Base-by-base conservation (phyloP, 768 basidiomycete species). In the Boletus reticulatus region DNA sequence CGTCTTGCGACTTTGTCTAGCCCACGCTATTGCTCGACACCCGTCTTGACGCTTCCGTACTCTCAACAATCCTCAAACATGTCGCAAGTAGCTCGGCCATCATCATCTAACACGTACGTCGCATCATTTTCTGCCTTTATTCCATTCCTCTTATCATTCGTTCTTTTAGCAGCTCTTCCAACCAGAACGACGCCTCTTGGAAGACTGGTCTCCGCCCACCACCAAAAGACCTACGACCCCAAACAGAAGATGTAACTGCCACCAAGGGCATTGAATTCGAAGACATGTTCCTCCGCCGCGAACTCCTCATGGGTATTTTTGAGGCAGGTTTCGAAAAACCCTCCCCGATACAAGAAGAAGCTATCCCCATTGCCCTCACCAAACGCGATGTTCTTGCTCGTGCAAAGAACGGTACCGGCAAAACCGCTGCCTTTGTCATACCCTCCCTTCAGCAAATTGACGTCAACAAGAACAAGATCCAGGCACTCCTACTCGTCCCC, bases 251-350 rank as follows among this genome's bases (percentile, higher is more conserved):
- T 77, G 96, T 99, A 55, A 91, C 88, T 27, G 87, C 87, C 4
- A 96, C 93, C 27, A 91, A 94, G 74, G 96, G 96, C 58, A 80
- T 86, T 64, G 94, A 98, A 70, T 99, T 97, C 61, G 97, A 99
- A 76, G 93, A 95, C 69, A 91, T 94, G 86, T 84, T 77, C 73
- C 81, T 96, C 68, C 84, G 89, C 53, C 85, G 96, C 62, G 96
- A 98, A 75, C 86, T 99, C 58, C 85, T 99, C 72, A 98, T 99
- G 96, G 96, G 96, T 67, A 97, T 98, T 72, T 99, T 95, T 66
- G 94, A 98, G 76, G 97, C 95, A 62, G 96, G 96, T 54, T 96
- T 94, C 71, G 96, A 98, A 76, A 87, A 81, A 63, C 96, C 96
- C 42, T 96, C 93, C 24, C 96, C 96, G 59, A 98, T 99, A 74